These are phyloP conservation scores for Ailanthus altissimus DNA, from an alignment of 345 rosid species.

Conservation along the genomic window DNA sequence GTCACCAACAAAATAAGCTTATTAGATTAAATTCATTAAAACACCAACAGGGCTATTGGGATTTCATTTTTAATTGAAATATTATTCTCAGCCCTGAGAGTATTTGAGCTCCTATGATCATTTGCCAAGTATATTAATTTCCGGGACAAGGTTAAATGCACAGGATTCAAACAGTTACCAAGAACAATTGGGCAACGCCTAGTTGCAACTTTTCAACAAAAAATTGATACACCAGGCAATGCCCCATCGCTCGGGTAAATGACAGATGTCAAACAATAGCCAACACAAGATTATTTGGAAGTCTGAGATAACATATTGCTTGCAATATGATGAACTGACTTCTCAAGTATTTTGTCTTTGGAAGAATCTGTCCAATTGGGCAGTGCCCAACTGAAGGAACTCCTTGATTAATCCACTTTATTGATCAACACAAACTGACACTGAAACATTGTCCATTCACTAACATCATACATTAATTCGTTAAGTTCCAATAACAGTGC, in stretches of 20 bases:
- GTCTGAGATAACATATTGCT: background rate
- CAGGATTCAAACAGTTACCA: background rate
- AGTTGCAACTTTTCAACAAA: background rate
- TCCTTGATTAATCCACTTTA: background rate
- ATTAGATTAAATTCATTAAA: background rate
- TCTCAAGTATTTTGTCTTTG: background rate
- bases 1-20: constrained; percentile 9
- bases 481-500: background rate
- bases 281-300: background rate
- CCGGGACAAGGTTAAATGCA: background rate
- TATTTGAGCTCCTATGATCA: background rate
- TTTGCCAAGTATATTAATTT: background rate
- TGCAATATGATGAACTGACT: background rate
- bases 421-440: background rate
- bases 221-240: background rate
- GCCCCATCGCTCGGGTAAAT: background rate
- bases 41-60: background rate
- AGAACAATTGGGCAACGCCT: background rate
- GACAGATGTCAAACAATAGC: background rate
- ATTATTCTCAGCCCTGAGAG: background rate
- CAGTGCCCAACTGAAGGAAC: background rate
- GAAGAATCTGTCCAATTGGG: background rate
- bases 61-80: background rate
- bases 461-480: background rate
- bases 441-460: background rate